Percentiles rank a stretch among this genome's conserved stretches.
Conservation (phyloP, 768 basidiomycete species). For the Panaeolus cyanescens region DNA sequence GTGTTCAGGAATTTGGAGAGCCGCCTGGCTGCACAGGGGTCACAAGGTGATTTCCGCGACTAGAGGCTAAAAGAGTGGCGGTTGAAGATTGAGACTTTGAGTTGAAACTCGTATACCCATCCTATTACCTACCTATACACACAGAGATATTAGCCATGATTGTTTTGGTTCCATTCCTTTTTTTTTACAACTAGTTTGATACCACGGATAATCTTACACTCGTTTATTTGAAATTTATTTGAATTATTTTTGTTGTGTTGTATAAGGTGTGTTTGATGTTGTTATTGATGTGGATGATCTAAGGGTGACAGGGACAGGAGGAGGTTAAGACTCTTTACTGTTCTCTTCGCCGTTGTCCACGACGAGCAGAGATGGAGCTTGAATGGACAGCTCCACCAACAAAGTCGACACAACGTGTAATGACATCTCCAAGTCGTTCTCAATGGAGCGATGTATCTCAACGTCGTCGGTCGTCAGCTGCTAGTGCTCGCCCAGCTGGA, state of each 20-base stretch:
- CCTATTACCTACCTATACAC: not conserved
- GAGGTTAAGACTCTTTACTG: slow-evolving; percentile 7
- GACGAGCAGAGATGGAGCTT: slow-evolving; percentile 34
- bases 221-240: slow-evolving; percentile 8
- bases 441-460: slow-evolving; percentile 21
- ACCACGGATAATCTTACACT: slow-evolving; percentile 33
- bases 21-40: slow-evolving; percentile 87
- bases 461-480: slow-evolving; percentile 71
- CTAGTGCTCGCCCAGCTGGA: slow-evolving; percentile 61
- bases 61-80: slow-evolving; percentile 33
- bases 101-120: slow-evolving; percentile 6
- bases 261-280: slow-evolving; percentile 22
- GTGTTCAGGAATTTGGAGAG: slow-evolving; percentile 79
- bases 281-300: slow-evolving; percentile 20
- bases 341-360: slow-evolving; percentile 11
- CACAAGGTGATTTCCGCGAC: slow-evolving; percentile 77
- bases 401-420: not conserved
- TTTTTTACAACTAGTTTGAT: slow-evolving; percentile 23
- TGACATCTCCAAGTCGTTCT: slow-evolving; percentile 32
- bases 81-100: not conserved
- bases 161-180: slow-evolving; percentile 24
- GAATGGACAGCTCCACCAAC: slow-evolving; percentile 36
- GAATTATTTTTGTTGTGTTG: slow-evolving; percentile 30
- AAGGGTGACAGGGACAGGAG: slow-evolving; percentile 11
- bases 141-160: slow-evolving; percentile 2